Conservation (phyloP, 148 eudicot species). For the Spergularia bocconei region DNA sequence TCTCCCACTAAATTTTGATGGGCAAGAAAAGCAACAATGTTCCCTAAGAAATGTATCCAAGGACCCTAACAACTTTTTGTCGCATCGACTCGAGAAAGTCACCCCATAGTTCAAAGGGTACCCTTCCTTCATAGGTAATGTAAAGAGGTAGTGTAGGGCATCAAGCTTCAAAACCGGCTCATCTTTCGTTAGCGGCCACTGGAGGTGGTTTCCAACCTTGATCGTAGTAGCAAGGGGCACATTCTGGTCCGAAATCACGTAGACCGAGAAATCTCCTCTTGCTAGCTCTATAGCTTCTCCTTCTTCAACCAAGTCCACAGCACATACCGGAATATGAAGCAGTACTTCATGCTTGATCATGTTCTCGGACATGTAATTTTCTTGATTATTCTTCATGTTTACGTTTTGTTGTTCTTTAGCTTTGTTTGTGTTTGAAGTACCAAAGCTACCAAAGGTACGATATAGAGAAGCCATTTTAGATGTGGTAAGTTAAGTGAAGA, state of each 20-base stretch:
- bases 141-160: constrained; percentile 66
- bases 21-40: constrained; percentile 60
- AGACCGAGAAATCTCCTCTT: constrained; percentile 51
- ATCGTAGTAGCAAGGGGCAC: constrained; percentile 58
- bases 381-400: constrained; percentile 16
- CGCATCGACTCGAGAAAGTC: constrained; percentile 36
- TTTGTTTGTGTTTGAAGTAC: constrained; percentile 6
- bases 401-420: not conserved
- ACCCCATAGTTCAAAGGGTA: constrained; percentile 84
- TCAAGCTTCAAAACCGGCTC: constrained; percentile 90
- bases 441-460: not conserved
- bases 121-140: constrained; percentile 59
- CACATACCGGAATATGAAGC: constrained; percentile 61
- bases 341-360: constrained; percentile 51
- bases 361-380: constrained; percentile 10
- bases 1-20: constrained; percentile 30
- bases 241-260: constrained; percentile 48
- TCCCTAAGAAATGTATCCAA: constrained; percentile 62
- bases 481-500: not conserved
- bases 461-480: constrained; percentile 12
- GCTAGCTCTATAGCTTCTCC: constrained; percentile 71
- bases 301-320: constrained; percentile 67
- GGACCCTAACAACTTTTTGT: constrained; percentile 35
- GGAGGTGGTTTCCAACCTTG: constrained; percentile 67
- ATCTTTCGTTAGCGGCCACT: constrained; percentile 95